Conservation (phyloP, 1,284 basidiomycete species). For the Austroboletus novae-zelandiae region DNA sequence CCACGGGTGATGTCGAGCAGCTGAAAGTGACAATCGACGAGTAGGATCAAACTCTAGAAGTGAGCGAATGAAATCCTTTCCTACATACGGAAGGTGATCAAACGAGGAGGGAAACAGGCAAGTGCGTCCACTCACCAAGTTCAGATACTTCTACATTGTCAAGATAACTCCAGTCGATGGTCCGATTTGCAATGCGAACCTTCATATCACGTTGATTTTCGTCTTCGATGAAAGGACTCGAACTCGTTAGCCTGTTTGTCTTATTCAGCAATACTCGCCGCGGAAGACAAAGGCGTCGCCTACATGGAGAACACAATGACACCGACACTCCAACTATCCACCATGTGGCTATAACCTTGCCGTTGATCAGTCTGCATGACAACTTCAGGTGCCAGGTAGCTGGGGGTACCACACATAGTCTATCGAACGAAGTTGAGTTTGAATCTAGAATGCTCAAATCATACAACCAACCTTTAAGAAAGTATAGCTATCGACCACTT, state of each 20-base stretch:
- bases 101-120: background rate
- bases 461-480: slow-evolving; percentile 56
- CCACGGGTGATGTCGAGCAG: slow-evolving; percentile 68
- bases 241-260: slow-evolving; percentile 60
- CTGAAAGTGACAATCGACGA: slow-evolving; percentile 54
- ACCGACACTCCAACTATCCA: slow-evolving; percentile 93
- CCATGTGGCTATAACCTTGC: slow-evolving; percentile 76
- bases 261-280: background rate
- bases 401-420: slow-evolving; percentile 87
- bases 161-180: slow-evolving; percentile 62
- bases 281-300: slow-evolving; percentile 21
- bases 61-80: slow-evolving; percentile 35
- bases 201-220: slow-evolving; percentile 52
- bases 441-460: background rate
- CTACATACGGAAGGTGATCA: slow-evolving; percentile 20
- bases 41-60: slow-evolving; percentile 49
- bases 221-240: slow-evolving; percentile 71
- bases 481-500: slow-evolving; percentile 75
- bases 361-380: slow-evolving; percentile 62
- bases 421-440: slow-evolving; percentile 29
- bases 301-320: slow-evolving; percentile 89
- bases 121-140: slow-evolving; percentile 31
- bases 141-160: slow-evolving; percentile 35
- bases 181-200: slow-evolving; percentile 52
- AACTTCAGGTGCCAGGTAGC: slow-evolving; percentile 85